Evolutionary conservation across 2,329 filamentous ascomycete genomes (phyloP), one percentile per base, ranked within the genome.

Genomic region (Celoporthe dispersa): DNA sequence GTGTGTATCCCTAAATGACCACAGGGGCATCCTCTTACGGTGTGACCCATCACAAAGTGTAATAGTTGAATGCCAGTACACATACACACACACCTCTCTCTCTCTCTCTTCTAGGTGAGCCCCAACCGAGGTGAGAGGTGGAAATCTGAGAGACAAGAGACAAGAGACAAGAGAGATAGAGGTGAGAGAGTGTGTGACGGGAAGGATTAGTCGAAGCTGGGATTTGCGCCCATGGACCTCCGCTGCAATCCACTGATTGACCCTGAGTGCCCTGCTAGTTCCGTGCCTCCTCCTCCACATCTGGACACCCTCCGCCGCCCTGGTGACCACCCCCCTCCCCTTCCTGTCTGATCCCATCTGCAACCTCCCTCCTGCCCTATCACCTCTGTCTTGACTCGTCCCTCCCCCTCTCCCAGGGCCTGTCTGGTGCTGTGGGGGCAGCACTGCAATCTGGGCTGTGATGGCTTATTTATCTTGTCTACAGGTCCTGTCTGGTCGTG

Each of bases 211-310:
- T 37, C 39, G 25, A 28, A 51, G 62, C 62, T 64, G 62, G 62
- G 62, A 64, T 53, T 64, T 64, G 44, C 62, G 62, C 62, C 62
- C 62, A 64, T 44, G 62, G 28, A 51, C 28, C 41, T 64, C 16
- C 31, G 62, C 44, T 64, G 28, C 62, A 64, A 57, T 57, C 53
- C 53, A 57, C 53, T 57, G 53, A 33, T 64, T 53, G 28, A 44
- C 44, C 25, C 14, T 35, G 44, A 11, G 31, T 64, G 25, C 41
- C 39, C 61, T 64, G 61, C 41, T 48, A 48, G 25, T 22, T 22
- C 62, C n/a, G 31, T 48, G 41, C 57, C 57, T 37, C 57, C 57
- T 60, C 57, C 57, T 60, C 57, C 57, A 60, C 57, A 37, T 60
- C 57, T 60, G 57, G 57, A 33, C 57, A 60, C 57, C 44, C 57